Conservation (phyloP, 2,329 filamentous ascomycete species). For the Alternaria metachromatica region DNA sequence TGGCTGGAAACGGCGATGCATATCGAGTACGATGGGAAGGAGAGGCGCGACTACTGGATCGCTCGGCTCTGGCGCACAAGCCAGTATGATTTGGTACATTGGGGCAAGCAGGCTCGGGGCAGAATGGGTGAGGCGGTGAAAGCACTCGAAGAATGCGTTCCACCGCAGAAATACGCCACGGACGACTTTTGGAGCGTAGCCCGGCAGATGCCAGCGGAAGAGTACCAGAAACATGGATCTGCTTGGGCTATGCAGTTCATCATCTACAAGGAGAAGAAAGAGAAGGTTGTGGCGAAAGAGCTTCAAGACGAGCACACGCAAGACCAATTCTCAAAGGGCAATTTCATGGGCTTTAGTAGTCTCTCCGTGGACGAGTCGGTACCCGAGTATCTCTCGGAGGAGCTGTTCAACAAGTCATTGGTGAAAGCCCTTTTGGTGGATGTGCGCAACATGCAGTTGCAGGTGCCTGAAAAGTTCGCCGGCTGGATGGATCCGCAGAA, state of each 20-base stretch:
- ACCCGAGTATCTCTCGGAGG: neutral
- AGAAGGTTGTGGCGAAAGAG: neutral
- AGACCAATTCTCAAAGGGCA: neutral
- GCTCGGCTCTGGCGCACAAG: neutral
- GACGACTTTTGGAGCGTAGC: neutral
- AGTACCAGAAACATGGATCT: neutral
- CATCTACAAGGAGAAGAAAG: neutral
- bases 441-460: neutral
- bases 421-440: neutral
- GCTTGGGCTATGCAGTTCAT: slow-evolving; percentile 9
- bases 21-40: neutral
- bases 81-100: slow-evolving; percentile 2
- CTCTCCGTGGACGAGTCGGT: neutral
- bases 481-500: neutral
- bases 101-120: neutral
- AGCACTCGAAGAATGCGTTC: neutral
- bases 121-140: neutral
- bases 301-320: too few relatives aligned
- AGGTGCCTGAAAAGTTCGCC: neutral
- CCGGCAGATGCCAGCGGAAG: neutral
- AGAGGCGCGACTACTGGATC: neutral
- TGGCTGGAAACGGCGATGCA: slow-evolving; percentile 6
- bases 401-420: neutral
- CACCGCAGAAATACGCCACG: neutral
- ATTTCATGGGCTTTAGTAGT: neutral